These are phyloP conservation scores for Lasiodiplodia sp. DNA, from an alignment of 2,329 filamentous ascomycete genomes.

Conservation along the genomic window DNA sequence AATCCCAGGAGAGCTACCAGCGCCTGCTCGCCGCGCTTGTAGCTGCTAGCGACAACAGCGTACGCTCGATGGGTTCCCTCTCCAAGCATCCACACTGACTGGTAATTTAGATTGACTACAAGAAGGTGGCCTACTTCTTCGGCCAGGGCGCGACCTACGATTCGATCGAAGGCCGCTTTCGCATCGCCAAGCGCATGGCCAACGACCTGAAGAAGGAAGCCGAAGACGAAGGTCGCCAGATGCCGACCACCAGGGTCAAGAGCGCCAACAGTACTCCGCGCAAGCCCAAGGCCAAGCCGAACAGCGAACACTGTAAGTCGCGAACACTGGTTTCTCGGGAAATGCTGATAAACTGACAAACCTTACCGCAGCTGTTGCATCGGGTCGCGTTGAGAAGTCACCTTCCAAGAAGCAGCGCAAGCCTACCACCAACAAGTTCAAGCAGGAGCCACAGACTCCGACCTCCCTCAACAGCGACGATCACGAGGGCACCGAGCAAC, in stretches of 20 bases:
- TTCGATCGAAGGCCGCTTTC: constrained; percentile 56
- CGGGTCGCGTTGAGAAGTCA: constrained; percentile 19
- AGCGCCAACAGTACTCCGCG: constrained; percentile 30
- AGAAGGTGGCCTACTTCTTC: constrained; percentile 53
- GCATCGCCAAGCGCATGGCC: constrained; percentile 53
- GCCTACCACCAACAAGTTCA: constrained; percentile 1
- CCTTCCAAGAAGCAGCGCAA: constrained; percentile 18
- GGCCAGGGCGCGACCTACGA: constrained; percentile 57
- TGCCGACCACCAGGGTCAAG: constrained; percentile 29
- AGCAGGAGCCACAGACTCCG: constrained; percentile 22
- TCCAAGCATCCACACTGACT: not conserved
- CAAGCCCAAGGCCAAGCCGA: constrained; percentile 34
- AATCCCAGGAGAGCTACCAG: constrained; percentile 44
- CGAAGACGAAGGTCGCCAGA: constrained; percentile 28
- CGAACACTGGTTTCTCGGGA: not conserved
- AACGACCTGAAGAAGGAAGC: constrained; percentile 43
- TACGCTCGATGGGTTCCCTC: constrained; percentile 32
- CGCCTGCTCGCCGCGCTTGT: constrained; percentile 52
- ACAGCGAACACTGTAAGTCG: not conserved
- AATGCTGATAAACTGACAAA: not conserved
- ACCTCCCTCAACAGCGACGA: not conserved
- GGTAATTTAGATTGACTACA: constrained; percentile 52
- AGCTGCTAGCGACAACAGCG: constrained; percentile 44
- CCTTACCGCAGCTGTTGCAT: not conserved
- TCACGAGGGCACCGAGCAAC: not conserved